These are phyloP conservation scores for Fraxinus albicans DNA, from an alignment of 305 asterid species.

Conservation along the genomic window DNA sequence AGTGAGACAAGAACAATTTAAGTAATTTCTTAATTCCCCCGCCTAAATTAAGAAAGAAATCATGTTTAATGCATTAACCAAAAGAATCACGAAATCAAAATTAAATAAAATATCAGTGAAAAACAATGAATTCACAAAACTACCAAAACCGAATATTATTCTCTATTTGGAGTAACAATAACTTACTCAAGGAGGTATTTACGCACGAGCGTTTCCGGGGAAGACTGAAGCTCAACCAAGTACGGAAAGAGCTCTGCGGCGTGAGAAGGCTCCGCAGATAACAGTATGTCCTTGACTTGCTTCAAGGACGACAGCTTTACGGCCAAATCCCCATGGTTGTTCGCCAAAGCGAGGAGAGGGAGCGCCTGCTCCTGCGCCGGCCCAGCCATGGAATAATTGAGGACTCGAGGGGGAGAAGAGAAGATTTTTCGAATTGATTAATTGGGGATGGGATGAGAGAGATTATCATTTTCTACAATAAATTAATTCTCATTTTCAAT, in stretches of 20 bases:
- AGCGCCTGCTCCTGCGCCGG: constrained; percentile 77
- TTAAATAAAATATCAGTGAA: not conserved
- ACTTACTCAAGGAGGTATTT: constrained; percentile 77
- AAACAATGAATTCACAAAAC: not conserved
- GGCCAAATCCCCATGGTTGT: constrained; percentile 91
- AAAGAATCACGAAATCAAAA: not conserved
- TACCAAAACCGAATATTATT: not conserved
- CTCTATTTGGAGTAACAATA: not conserved
- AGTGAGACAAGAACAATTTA: not conserved
- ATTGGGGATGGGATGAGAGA: not conserved
- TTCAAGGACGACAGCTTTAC: constrained; percentile 80
- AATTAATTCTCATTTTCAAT: too few species aligned
- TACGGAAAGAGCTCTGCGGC: constrained; percentile 80
- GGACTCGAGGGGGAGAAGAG: not conserved
- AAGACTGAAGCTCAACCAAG: constrained; percentile 78
- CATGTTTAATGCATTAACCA: constrained; percentile 8
- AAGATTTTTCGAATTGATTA: not conserved
- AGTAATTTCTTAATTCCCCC: constrained; percentile 7
- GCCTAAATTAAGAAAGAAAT: not conserved
- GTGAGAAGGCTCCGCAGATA: constrained; percentile 60
- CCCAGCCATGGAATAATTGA: constrained; percentile 47
- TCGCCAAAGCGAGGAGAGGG: constrained; percentile 79
- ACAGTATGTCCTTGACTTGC: constrained; percentile 73
- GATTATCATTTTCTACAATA: too few species aligned
- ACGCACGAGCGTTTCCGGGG: constrained; percentile 82